These are phyloP conservation scores for Eimeria necatrix DNA, from an alignment of 169 alveolate genomes.

Conservation along the genomic window DNA sequence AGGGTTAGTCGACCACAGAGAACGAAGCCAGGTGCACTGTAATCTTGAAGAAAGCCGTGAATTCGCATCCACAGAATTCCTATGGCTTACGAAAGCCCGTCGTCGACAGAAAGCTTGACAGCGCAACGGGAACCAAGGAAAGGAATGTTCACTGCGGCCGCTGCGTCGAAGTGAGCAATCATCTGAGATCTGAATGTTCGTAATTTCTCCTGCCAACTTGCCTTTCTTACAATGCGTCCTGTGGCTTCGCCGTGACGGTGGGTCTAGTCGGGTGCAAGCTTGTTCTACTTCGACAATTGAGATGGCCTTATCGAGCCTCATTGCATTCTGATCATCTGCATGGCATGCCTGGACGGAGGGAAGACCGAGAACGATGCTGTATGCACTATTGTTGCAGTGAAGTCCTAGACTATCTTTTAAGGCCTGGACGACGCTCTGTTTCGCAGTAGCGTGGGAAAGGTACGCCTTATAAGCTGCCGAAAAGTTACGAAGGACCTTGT, in stretches of 20 bases:
- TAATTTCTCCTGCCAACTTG: background rate
- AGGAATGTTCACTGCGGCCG: background rate
- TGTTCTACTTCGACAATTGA: background rate
- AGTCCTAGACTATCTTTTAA: background rate
- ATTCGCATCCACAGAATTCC: background rate
- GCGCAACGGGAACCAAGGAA: background rate
- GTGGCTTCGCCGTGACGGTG: background rate
- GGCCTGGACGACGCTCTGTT: slow-evolving; percentile 58
- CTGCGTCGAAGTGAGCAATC: background rate
- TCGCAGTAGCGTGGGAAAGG: slow-evolving; percentile 46
- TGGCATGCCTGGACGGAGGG: background rate
- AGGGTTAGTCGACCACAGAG: background rate
- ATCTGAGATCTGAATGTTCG: background rate
- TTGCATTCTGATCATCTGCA: background rate
- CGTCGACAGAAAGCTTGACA: slow-evolving; percentile 13
- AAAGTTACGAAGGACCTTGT: slow-evolving; percentile 10
- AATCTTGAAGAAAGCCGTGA: background rate
- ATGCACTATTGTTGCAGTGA: slow-evolving; percentile 7
- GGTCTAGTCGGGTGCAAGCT: background rate
- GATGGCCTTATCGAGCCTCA: background rate
- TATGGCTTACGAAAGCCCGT: background rate
- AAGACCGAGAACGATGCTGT: background rate
- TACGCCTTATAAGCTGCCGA: slow-evolving; percentile 67
- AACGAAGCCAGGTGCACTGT: background rate
- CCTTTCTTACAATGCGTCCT: background rate